Percentiles rank a stretch among this genome's conserved stretches.
These are phyloP conservation scores for Aspergillus pseudoglaucus DNA, from an alignment of 2,329 filamentous ascomycete species.

Conservation along the genomic window DNA sequence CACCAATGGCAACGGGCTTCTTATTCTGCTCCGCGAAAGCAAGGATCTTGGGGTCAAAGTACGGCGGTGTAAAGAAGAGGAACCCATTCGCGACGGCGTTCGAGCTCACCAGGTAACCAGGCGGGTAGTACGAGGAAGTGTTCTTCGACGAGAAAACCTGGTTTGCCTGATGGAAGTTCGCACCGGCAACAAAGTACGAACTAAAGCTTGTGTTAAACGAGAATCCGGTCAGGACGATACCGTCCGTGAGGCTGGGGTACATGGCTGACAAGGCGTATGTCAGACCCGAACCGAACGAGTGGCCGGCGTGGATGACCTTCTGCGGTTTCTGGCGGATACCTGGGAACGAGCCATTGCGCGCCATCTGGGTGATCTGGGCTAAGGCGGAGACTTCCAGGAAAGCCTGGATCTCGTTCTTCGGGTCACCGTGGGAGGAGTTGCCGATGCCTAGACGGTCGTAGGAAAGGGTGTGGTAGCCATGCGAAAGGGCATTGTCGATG, in stretches of 20 bases:
- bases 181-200: slow-evolving; percentile 13
- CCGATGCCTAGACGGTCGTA: slow-evolving; percentile 37
- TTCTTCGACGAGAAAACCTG: background rate
- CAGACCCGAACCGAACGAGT: slow-evolving; percentile 32
- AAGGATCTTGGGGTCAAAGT: slow-evolving; percentile 12
- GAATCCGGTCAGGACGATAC: slow-evolving; percentile 35
- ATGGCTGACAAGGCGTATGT: slow-evolving; percentile 25
- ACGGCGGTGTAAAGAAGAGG: slow-evolving; percentile 9
- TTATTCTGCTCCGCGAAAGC: slow-evolving; percentile 15
- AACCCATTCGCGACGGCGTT: slow-evolving; percentile 10
- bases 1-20: slow-evolving; percentile 20
- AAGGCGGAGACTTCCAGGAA: slow-evolving; percentile 36
- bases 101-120: slow-evolving; percentile 17
- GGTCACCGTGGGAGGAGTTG: slow-evolving; percentile 31
- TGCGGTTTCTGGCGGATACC: slow-evolving; percentile 19
- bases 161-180: slow-evolving; percentile 13
- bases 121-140: slow-evolving; percentile 6
- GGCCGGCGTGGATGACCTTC: slow-evolving; percentile 33
- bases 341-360: slow-evolving; percentile 28
- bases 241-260: slow-evolving; percentile 32
- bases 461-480: slow-evolving; percentile 35
- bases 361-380: slow-evolving; percentile 29
- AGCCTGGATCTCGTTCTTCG: slow-evolving; percentile 35
- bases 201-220: slow-evolving; percentile 19
- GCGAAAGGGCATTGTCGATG: slow-evolving; percentile 28